Evolutionary conservation across 192 early-diverging fungal genomes (phyloP).

Genomic region (Backusella parvicylindrica): DNA sequence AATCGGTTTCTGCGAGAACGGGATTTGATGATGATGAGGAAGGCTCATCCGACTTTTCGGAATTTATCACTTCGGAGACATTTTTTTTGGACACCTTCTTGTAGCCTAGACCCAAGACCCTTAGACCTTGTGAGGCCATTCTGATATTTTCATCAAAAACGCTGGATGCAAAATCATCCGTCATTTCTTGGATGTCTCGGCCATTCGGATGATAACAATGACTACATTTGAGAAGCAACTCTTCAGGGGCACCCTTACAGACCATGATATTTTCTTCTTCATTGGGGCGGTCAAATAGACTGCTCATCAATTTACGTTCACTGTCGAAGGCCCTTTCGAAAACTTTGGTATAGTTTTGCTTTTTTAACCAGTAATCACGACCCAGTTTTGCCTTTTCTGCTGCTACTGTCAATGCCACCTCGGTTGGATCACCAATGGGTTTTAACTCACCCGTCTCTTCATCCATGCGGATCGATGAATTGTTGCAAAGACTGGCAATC

Average conservation of each 20-base stretch:
- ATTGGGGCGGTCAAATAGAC: conserved; percentile 53
- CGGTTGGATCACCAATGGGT: conserved; percentile 90
- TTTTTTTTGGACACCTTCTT: conserved; percentile 45
- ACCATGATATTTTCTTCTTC: conserved; percentile 12
- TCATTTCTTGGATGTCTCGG: conserved; percentile 29
- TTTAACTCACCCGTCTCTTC: conserved; percentile 50
- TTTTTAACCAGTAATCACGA: conserved; percentile 58
- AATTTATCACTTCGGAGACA: neutral
- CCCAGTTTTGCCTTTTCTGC: conserved; percentile 80
- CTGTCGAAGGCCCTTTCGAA: conserved; percentile 90
- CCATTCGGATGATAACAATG: neutral
- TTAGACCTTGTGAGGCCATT: conserved; percentile 85
- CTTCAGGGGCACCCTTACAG: conserved; percentile 93
- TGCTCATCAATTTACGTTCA: conserved; percentile 95
- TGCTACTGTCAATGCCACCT: conserved; percentile 86
- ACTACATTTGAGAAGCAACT: conserved; percentile 66
- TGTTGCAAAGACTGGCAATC: conserved; percentile 83
- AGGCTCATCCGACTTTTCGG: neutral
- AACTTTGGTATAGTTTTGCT: conserved; percentile 41
- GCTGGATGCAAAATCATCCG: conserved; percentile 57
- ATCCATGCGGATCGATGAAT: conserved; percentile 59
- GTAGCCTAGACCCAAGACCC: conserved; percentile 86
- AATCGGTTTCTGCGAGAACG: conserved; percentile 49
- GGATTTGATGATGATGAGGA: conserved; percentile 34
- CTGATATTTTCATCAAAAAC: conserved; percentile 56